Conservation (phyloP, 768 basidiomycete genomes). For the Naematelia encephala region DNA sequence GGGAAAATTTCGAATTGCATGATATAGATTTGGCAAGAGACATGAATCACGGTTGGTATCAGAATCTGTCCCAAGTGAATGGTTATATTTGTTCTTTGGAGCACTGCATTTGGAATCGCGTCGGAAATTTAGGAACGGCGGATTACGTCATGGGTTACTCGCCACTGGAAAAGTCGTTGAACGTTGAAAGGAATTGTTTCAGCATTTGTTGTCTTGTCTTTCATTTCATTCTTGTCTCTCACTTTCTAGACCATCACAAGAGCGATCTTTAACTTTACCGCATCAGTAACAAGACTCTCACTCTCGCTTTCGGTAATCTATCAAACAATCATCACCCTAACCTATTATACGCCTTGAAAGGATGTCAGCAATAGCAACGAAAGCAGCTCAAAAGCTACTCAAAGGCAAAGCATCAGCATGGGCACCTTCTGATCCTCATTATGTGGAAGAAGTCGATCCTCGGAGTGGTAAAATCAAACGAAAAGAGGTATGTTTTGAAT, state of each 20-base stretch:
- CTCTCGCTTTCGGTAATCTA: no score
- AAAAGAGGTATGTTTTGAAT: slow-evolving; percentile 1
- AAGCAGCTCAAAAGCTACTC: slow-evolving; percentile 10
- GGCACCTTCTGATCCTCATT: slow-evolving; percentile 14
- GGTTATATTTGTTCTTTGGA: neutral
- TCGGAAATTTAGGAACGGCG: no score
- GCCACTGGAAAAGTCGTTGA: neutral
- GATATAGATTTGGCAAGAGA: neutral
- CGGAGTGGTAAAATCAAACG: slow-evolving; percentile 10
- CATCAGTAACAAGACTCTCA: no score
- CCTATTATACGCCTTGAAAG: no score
- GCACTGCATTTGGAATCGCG: neutral
- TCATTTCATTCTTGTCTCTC: neutral
- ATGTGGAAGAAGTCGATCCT: slow-evolving; percentile 10
- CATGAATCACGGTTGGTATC: neutral
- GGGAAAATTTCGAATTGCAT: neutral
- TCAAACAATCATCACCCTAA: no score
- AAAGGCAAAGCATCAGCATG: slow-evolving; percentile 6
- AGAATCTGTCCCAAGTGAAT: neutral
- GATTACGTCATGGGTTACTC: neutral
- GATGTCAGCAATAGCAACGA: slow-evolving; percentile 4
- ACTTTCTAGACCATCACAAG: no score
- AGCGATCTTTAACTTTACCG: no score
- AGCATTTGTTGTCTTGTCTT: no score
- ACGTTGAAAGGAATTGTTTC: neutral